Conservation (phyloP, 1,284 basidiomycete species). For the Agaricales sp. region DNA sequence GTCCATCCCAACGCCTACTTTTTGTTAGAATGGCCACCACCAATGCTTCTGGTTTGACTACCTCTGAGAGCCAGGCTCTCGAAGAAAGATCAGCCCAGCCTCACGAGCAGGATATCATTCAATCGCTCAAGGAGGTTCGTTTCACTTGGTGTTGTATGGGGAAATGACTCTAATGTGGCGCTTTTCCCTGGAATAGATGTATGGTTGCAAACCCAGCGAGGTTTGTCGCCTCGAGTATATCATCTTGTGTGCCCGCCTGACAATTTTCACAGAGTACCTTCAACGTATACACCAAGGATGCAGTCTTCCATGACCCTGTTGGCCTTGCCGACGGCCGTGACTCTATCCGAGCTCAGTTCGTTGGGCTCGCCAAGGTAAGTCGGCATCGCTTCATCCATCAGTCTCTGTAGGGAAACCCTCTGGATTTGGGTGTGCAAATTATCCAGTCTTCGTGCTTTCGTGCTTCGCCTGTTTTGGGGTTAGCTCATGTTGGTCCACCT, state of each 20-base stretch:
- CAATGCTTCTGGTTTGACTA: constrained; percentile 32
- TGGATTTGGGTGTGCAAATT: no score
- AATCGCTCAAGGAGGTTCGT: constrained; percentile 28
- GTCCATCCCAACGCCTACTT: background rate
- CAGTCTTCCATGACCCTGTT: constrained; percentile 39
- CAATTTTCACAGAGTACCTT: constrained; percentile 36
- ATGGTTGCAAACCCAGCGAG: constrained; percentile 30
- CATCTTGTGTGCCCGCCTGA: background rate
- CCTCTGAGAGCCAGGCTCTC: constrained; percentile 27
- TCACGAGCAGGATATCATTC: constrained; percentile 27
- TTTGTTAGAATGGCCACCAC: constrained; percentile 22
- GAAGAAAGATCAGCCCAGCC: constrained; percentile 24
- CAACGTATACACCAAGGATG: constrained; percentile 30
- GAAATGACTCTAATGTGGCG: background rate
- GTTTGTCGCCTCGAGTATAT: constrained; percentile 14
- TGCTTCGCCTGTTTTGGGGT: no score
- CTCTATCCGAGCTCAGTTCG: constrained; percentile 35
- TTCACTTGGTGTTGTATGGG: background rate
- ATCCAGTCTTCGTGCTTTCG: constrained; percentile 1
- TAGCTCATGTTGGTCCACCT: no score
- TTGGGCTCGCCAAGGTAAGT: constrained; percentile 34
- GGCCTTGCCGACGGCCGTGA: constrained; percentile 33
- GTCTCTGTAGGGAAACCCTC: no score
- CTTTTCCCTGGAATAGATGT: constrained; percentile 21
- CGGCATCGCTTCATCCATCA: background rate